Evolutionary conservation across 345 rosid genomes (phyloP), one percentile per base, ranked within the genome.

Genomic region (Acer campestre): DNA sequence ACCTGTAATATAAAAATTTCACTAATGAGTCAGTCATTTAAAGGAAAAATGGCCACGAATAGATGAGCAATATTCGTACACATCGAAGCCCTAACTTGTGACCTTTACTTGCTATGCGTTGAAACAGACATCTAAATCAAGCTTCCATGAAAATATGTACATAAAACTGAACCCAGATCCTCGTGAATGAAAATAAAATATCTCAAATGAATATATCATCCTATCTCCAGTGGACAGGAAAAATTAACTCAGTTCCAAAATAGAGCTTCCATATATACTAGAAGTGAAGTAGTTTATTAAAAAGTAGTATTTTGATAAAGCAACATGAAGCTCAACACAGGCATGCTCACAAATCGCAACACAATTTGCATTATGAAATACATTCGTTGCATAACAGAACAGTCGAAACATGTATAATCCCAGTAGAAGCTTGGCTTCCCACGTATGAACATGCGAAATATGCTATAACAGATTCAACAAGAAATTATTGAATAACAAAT

Each of bases 1-100:
- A 82, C 87, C 82, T 70, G 64, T 35, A 74, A 71, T 61, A 48
- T 38, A 20, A 48, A 55, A 66, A 56, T 18, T 56, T 40, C 40
- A 20, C 8, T 3, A 17, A 75, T 3, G 9, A n/a, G 48, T 49
- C 13, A 29, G 31, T 17, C 69, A 64, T 63, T 22, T 48, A 40
- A 25, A n/a, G 46, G 16, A 23, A 74, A 74, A 49, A 35, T 75
- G 12, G 31, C 62, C 69, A 23, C 14, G 46, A 7, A 62, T 7
- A 31, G 3, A 51, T 20, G 20, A 1, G 2, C 29, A 13, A 65
- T n/a, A 44, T 49, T 11, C 18, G 11, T 27, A 44, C 31, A 42
- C 2, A 29, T 68, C 46, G 4, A 31, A 12, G 40, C 48, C 31
- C 70, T 38, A 25, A 58, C 61, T 71, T 31, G 2, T 38, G 65